Conservation (phyloP, 164 flowering plant genomes). For the Protea cynaroides region DNA sequence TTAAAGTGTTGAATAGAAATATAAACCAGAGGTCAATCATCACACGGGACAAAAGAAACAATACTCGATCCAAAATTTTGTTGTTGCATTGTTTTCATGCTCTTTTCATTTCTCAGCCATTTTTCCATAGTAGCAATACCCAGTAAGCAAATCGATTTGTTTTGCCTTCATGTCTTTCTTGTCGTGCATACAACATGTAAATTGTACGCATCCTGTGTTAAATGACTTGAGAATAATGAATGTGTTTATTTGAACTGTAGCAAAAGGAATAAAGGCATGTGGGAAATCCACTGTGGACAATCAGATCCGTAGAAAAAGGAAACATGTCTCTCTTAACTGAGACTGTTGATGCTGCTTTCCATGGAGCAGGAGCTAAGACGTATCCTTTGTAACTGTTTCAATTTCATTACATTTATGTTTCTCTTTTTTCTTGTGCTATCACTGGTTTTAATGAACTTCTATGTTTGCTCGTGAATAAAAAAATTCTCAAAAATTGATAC, state of each 20-base stretch:
- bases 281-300: constrained; percentile 5
- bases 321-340: constrained; percentile 30
- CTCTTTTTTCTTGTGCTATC: background rate
- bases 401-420: background rate
- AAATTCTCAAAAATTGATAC: background rate
- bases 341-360: constrained; percentile 42
- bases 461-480: background rate
- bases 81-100: no score
- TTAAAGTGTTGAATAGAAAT: no score
- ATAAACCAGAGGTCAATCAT: no score
- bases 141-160: no score
- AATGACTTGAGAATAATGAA: background rate
- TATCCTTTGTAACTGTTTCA: constrained; percentile 29
- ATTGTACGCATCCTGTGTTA: no score
- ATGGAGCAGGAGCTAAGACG: constrained; percentile 48
- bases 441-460: background rate
- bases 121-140: no score
- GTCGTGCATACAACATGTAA: no score
- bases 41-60: no score
- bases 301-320: constrained; percentile 1
- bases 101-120: no score
- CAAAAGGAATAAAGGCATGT: background rate
- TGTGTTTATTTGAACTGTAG: constrained; percentile 7
- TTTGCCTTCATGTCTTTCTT: no score
- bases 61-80: no score